Evolutionary conservation across 2,329 filamentous ascomycete genomes (phyloP), one percentile per base, ranked within the genome.

Genomic region (Neopestalotiopsis clavispora): DNA sequence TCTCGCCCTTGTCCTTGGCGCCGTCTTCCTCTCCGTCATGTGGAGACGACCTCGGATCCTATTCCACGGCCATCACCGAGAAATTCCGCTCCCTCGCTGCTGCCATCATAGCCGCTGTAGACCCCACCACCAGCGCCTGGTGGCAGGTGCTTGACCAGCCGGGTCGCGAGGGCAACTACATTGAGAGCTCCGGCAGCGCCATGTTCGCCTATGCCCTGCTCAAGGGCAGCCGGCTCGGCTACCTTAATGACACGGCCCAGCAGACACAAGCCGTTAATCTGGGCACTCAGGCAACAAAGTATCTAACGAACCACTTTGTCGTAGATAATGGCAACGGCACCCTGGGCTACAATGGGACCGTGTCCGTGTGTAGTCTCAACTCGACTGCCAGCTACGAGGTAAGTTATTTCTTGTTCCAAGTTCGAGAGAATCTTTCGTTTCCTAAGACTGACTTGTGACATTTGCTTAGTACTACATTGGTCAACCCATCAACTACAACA

Each of bases 341-440:
- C 40, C 42, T 78, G 3, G 75, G 78, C 3, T 82, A 77, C 45
- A 77, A 80, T 65, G 78, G 78, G 57, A 82, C 81, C 0, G 81
- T 83, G 4, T 66, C 77, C 0, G 80, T 82, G 6, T 82, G 80
- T 72, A 83, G 81, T 65, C 73, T 83, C 40, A 82, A 83, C 72
- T 83, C 81, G 60, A 82, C 75, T 2, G 81, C 81, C 1, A 74
- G 71, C 1, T 82, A 80, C 69, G 77, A 78, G 30, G 76, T 78
- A 45, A 75, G 76, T 74, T 12, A 10, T 17, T 12, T 56, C 14
- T 10, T 40, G 14, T 34, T 7, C 13, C 17, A 28, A 28, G 23
- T 28, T 28, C 23, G 23, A 28, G 23, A 28, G 23, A 28, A 28
- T 59, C 6, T 23, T 40, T 40, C 14, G 4, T 10, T 67, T 52